Base-by-base conservation (phyloP, 441 rosid species). In the Aleurites moluccanus region DNA sequence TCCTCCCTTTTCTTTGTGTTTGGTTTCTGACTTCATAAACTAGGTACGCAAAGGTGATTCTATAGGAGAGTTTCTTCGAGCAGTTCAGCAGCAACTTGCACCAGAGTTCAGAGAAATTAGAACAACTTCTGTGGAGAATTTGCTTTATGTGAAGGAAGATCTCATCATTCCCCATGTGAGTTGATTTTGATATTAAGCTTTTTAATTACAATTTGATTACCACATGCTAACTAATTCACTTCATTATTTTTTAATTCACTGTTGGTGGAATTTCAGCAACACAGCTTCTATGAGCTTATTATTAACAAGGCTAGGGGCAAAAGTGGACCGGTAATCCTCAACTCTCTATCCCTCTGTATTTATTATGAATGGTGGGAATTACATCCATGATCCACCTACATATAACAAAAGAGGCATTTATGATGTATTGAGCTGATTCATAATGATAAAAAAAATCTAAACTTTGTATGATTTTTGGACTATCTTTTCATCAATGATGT, bases 141-240 rank as follows among this genome's bases (percentile, higher is more conserved):
- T 96, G 85, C 91, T 96, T 35, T 96, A 96, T 75, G 99, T 94
- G 60, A 94, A 94, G 77, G 99, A 96, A 85, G 99, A 96, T 87
- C 95, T 96, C 64, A 90, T 96, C 63, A 93, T 96, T 74, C 98
- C 97, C 47, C 99, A 93, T 77, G 98, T 96, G 79, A 90, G 99
- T 79, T 57, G 33, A 68, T 55, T 69, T 67, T 70, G n/a, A 62
- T 44, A 35, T 66, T 56, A 25, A 28, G 44, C 35, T 57, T 74
- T 44, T 52, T 69, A 25, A 4, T 64, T 45, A 56, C 4, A 50
- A 28, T 73, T 64, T 63, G 7, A 13, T 69, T 69, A 73, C 78
- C 69, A 35, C 59, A 40, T 20, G 67, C 33, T 64, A 62, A 68
- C 73, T 78, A 38, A 72, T 59, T 62, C 59, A 9, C 16, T 57